A percentile compares a stretch with the other conserved stretches of the same genome.
These are phyloP conservation scores for Rhizopogon roseolus DNA, from an alignment of 768 basidiomycete species.

Conservation along the genomic window DNA sequence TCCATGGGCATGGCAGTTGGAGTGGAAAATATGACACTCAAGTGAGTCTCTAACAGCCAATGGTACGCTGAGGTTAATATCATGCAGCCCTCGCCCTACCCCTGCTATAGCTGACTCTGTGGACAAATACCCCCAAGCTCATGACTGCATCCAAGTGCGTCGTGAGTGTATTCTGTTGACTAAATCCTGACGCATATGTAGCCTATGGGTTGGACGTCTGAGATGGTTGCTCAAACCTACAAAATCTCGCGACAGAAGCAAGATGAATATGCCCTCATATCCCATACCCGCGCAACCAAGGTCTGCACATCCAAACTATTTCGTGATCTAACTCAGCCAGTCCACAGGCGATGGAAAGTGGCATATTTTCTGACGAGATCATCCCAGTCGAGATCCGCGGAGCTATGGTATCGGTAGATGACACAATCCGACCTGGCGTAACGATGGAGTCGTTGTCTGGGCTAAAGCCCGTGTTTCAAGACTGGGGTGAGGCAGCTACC, in stretches of 20 bases:
- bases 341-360: constrained; percentile 55
- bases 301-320: constrained; percentile 26
- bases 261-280: constrained; percentile 86
- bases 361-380: constrained; percentile 84
- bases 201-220: constrained; percentile 96
- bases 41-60: constrained; percentile 38
- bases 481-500: constrained; percentile 66
- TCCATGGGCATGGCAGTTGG: constrained; percentile 84
- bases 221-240: constrained; percentile 81
- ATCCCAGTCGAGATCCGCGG: constrained; percentile 79
- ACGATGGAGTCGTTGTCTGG: constrained; percentile 70
- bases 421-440: constrained; percentile 84
- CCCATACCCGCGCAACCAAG: constrained; percentile 74
- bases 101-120: constrained; percentile 61
- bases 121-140: constrained; percentile 54
- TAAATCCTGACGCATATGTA: constrained; percentile 20
- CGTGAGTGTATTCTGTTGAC: neutral
- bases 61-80: neutral
- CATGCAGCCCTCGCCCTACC: constrained; percentile 62
- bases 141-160: constrained; percentile 69
- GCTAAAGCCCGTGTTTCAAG: constrained; percentile 84
- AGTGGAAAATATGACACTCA: constrained; percentile 78
- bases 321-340: neutral
- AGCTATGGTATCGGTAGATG: constrained; percentile 63
- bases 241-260: constrained; percentile 77